phyloP scores from a whole-genome alignment of 192 early-diverging fungal species.

The Radiomyces spectabilis region DNA sequence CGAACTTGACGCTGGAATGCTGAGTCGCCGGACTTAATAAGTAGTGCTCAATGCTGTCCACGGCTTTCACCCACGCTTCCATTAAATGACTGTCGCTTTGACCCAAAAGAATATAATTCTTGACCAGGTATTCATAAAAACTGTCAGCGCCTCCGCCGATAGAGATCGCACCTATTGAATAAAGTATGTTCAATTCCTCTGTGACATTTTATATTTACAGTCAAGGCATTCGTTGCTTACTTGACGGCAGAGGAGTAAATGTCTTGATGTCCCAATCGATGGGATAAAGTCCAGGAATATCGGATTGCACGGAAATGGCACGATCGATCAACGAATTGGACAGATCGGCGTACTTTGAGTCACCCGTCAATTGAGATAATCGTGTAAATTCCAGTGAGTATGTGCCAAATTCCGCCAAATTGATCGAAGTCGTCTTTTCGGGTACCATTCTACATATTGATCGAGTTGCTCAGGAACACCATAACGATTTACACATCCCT shows the following conservation, averaged over 20 bases:
- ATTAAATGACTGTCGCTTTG: conserved; percentile 24
- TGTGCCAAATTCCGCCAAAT: conserved; percentile 62
- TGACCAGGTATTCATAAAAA: conserved; percentile 57
- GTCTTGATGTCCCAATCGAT: conserved; percentile 34
- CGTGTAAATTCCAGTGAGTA: conserved; percentile 77
- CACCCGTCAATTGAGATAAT: conserved; percentile 64
- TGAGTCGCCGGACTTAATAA: no score
- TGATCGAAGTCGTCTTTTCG: background rate
- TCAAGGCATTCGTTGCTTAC: no score
- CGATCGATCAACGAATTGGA: conserved; percentile 44
- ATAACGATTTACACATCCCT: background rate
- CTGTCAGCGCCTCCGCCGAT: conserved; percentile 47
- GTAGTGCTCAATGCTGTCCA: conserved; percentile 12
- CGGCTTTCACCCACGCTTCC: conserved; percentile 26
- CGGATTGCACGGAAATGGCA: conserved; percentile 31
- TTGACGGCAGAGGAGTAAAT: no score
- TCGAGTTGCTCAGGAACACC: background rate
- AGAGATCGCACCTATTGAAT: conserved; percentile 17
- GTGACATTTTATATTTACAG: no score
- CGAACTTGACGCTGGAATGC: no score
- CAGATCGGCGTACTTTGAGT: conserved; percentile 58
- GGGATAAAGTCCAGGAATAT: conserved; percentile 53
- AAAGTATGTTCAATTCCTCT: no score
- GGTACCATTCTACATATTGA: conserved; percentile 10
- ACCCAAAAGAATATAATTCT: conserved; percentile 41